Evolutionary conservation across 225 moss, liverwort and hornwort species (phyloP).

Genomic region (Polytrichum formosum): DNA sequence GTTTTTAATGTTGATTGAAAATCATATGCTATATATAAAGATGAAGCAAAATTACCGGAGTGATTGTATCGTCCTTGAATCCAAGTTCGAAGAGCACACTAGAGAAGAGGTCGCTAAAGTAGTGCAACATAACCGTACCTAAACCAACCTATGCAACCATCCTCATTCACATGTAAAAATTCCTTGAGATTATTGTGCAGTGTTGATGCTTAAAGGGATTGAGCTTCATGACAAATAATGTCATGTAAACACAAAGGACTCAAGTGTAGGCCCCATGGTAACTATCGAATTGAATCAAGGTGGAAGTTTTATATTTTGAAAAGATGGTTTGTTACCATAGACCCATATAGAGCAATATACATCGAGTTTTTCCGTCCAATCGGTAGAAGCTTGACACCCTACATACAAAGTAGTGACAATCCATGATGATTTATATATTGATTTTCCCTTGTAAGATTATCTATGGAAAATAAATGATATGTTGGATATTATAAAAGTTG

Average conservation of each 20-base stretch:
- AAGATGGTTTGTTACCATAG: conserved; percentile 29
- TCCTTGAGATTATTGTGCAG: too few relatives aligned
- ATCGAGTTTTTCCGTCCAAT: conserved; percentile 55
- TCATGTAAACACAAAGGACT: too few relatives aligned
- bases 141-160: conserved; percentile 42
- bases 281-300: too few relatives aligned
- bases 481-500: too few relatives aligned
- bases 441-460: too few relatives aligned
- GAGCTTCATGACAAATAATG: too few relatives aligned
- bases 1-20: too few relatives aligned
- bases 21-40: not conserved
- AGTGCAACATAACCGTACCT: conserved; percentile 41
- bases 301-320: not conserved
- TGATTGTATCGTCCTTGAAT: conserved; percentile 52
- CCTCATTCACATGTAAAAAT: too few relatives aligned
- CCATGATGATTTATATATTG: too few relatives aligned
- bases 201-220: too few relatives aligned
- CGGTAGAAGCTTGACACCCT: conserved; percentile 54
- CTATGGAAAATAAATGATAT: too few relatives aligned
- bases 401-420: conserved; percentile 1
- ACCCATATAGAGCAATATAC: conserved; percentile 49
- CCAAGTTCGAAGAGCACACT: conserved; percentile 52
- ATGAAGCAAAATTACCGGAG: conserved; percentile 28
- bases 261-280: too few relatives aligned
- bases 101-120: conserved; percentile 38